Conservation (phyloP, 768 basidiomycete genomes). For the Boletellus sp. region DNA sequence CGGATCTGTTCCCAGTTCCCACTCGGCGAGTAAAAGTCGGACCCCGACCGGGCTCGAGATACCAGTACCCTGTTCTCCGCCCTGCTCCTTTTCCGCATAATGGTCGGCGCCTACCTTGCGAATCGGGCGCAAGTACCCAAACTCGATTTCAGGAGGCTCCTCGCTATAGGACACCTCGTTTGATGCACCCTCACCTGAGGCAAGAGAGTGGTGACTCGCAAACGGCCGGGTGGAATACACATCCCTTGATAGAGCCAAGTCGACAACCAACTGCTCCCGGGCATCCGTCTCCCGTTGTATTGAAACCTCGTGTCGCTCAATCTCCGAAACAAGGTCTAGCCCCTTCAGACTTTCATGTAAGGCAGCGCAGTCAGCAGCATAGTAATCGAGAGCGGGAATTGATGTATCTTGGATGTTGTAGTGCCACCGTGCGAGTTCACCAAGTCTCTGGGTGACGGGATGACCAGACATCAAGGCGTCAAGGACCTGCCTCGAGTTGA, state of each 20-base stretch:
- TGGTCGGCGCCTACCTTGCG: slow-evolving; percentile 28
- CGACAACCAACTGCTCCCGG: slow-evolving; percentile 58
- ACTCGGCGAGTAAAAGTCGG: slow-evolving; percentile 62
- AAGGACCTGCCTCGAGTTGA: slow-evolving; percentile 52
- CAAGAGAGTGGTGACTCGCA: slow-evolving; percentile 15
- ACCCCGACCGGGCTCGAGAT: slow-evolving; percentile 49
- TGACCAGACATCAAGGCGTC: slow-evolving; percentile 49
- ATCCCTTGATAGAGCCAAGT: slow-evolving; percentile 56
- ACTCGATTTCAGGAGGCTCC: slow-evolving; percentile 55
- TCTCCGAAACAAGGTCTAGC: slow-evolving; percentile 41
- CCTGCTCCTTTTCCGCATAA: slow-evolving; percentile 23
- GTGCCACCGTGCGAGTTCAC: slow-evolving; percentile 50
- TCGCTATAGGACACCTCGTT: slow-evolving; percentile 46
- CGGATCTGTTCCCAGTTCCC: slow-evolving; percentile 56
- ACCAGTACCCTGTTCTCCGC: slow-evolving; percentile 10
- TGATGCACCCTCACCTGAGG: slow-evolving; percentile 6
- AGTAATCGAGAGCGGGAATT: slow-evolving; percentile 38
- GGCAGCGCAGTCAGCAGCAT: slow-evolving; percentile 32
- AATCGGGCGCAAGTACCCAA: slow-evolving; percentile 59
- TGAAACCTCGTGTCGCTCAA: slow-evolving; percentile 37
- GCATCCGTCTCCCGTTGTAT: slow-evolving; percentile 50
- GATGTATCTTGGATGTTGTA: slow-evolving; percentile 46
- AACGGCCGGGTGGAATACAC: slow-evolving; percentile 51
- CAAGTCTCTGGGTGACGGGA: slow-evolving; percentile 38
- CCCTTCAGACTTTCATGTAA: slow-evolving; percentile 38